A percentile compares a stretch with the other conserved stretches of the same genome.
Evolutionary conservation across 371 early-diverging fungal species (phyloP).

Genomic region (Lichtheimia hyalospora): DNA sequence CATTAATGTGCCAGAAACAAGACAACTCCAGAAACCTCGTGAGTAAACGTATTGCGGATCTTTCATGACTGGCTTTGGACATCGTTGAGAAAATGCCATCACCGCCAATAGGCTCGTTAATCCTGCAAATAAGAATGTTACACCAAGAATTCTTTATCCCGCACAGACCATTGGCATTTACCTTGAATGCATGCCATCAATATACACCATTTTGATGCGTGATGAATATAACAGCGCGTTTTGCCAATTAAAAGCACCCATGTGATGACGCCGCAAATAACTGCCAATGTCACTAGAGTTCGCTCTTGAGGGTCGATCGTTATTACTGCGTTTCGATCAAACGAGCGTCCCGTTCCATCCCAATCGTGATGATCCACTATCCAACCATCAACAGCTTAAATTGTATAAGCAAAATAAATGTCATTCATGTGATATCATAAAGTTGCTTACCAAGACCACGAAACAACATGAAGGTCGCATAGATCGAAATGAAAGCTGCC

Average conservation of each 20-base stretch:
- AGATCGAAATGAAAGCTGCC: slow-evolving; percentile 16
- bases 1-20: slow-evolving; percentile 6
- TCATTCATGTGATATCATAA: neutral
- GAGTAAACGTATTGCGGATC: slow-evolving; percentile 13
- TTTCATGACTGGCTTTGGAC: neutral
- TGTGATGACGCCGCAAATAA: slow-evolving; percentile 11
- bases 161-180: slow-evolving; percentile 2
- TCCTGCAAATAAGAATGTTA: no score
- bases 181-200: slow-evolving; percentile 15
- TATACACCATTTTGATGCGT: slow-evolving; percentile 16
- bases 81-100: neutral
- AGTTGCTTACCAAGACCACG: neutral
- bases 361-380: slow-evolving; percentile 17
- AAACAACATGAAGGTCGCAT: slow-evolving; percentile 16
- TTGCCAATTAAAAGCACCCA: slow-evolving; percentile 12
- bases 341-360: slow-evolving; percentile 19
- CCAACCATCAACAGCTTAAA: slow-evolving; percentile 22
- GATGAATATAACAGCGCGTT: slow-evolving; percentile 12
- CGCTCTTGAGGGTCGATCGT: slow-evolving; percentile 3
- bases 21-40: slow-evolving; percentile 22
- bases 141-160: no score
- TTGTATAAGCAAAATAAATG: no score
- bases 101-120: no score
- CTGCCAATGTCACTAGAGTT: neutral
- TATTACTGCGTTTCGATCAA: slow-evolving; percentile 8